Base-by-base conservation (phyloP, 2,329 filamentous ascomycete genomes). In the Talaromyces sp. region DNA sequence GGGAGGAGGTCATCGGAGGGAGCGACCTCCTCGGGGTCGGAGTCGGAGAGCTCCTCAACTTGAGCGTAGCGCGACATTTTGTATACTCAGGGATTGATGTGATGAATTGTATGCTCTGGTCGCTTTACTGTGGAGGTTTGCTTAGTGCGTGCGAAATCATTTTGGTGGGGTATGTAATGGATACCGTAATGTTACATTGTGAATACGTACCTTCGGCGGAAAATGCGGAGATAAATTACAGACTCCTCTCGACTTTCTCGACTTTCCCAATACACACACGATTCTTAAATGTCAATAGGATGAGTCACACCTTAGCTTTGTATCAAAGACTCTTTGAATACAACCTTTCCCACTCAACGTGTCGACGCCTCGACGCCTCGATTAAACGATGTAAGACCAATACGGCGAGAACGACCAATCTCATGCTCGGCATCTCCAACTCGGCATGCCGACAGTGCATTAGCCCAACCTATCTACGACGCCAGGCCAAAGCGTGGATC, bases 11-110 rank as follows among this genome's bases (percentile, higher is more conserved):
- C 87, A 67, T 90, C 87, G 68, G 82, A 81, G 73, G 93, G 90
- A 80, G 95, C 90, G 78, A 89, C 90, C 80, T 97, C 93, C 69
- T 92, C 91, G 62, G 94, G 92, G 81, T 98, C 94, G 14, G 90
- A 92, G 83, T 96, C 92, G 66, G 89, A 92, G 68, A 97, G 89
- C 80, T 98, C 95, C 85, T 99, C 95, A 78, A 98, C 89, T 67
- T 90, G 89, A 66, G 93, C 88, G 82, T 95, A 79, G 68, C 77
- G 89, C 52, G 92, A 91, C 92, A 96, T 95, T 37, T 22, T 58
- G 62, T 27, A 7, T 14, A 2, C 16, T 56, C 7, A 19, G 19
- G 39, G 8, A 22, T 43, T 13, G 56, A 6, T 2, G 33, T 22
- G 33, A 14, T 22, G 33, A 33, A 39, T 11, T 11, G n/a, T 10